Evolutionary conservation across 768 basidiomycete species (phyloP).

Genomic region (Phaeotremella fagi): DNA sequence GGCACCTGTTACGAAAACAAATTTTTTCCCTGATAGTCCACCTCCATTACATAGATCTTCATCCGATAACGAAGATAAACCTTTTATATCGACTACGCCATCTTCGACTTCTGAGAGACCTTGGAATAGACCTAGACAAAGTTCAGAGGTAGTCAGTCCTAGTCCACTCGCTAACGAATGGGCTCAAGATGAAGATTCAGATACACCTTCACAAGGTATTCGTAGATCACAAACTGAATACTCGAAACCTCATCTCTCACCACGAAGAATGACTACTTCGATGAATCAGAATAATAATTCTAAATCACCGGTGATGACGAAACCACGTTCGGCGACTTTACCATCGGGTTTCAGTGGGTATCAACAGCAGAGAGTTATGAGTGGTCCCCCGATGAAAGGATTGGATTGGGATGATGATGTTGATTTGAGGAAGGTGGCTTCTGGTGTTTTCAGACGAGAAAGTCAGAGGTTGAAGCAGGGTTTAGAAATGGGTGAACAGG

Average conservation of each 20-base stretch:
- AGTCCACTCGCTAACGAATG: constrained; percentile 43
- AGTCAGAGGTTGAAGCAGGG: constrained; percentile 1
- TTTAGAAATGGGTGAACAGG: constrained; percentile 1
- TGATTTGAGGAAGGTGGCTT: constrained; percentile 21
- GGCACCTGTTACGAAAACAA: constrained; percentile 34
- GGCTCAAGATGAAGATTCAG: constrained; percentile 28
- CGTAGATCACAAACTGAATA: constrained; percentile 29
- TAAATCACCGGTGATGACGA: neutral
- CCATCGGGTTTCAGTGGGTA: constrained; percentile 12
- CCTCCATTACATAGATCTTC: neutral
- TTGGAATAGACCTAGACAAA: constrained; percentile 25
- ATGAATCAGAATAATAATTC: neutral
- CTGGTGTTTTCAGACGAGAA: constrained; percentile 14
- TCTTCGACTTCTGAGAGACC: constrained; percentile 2
- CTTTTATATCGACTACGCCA: constrained; percentile 4
- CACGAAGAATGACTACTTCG: constrained; percentile 4
- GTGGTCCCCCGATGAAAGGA: neutral
- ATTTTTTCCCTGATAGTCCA: constrained; percentile 32
- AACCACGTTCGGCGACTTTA: constrained; percentile 40
- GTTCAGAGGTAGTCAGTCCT: constrained; percentile 40
- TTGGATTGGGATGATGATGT: constrained; percentile 28
- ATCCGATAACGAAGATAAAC: neutral
- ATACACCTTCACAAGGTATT: constrained; percentile 19
- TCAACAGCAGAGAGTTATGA: neutral
- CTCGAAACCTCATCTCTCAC: constrained; percentile 11